Conservation (phyloP, 2,329 filamentous ascomycete genomes). For the Verticillium dahliae region DNA sequence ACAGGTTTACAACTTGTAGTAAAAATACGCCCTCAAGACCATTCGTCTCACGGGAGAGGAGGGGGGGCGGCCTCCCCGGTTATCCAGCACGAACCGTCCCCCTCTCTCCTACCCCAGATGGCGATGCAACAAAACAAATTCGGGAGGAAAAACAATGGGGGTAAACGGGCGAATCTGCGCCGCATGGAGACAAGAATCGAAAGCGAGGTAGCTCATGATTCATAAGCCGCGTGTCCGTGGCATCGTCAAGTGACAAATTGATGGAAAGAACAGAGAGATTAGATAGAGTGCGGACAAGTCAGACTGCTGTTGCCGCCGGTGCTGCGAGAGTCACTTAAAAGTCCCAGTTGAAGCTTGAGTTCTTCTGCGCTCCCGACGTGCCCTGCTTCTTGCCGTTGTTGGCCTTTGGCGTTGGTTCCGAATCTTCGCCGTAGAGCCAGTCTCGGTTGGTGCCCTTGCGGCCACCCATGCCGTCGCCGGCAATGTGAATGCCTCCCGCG, state of each 20-base stretch:
- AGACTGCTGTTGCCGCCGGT: not conserved
- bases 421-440: slow-evolving; percentile 53
- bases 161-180: slow-evolving; percentile 2
- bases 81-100: not conserved
- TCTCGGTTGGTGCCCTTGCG: slow-evolving; percentile 44
- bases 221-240: slow-evolving; percentile 24
- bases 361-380: slow-evolving; percentile 23
- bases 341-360: slow-evolving; percentile 34
- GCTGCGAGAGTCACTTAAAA: slow-evolving; percentile 23
- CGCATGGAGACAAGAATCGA: not conserved
- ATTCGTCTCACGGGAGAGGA: not conserved
- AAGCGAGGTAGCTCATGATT: slow-evolving; percentile 19
- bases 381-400: slow-evolving; percentile 27
- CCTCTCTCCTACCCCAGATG: not conserved
- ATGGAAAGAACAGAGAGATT: slow-evolving; percentile 3
- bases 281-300: slow-evolving; percentile 6
- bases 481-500: slow-evolving; percentile 35
- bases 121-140: slow-evolving; percentile 1
- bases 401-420: slow-evolving; percentile 29
- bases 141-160: slow-evolving; percentile 5
- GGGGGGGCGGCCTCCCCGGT: not conserved
- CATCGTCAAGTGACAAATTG: slow-evolving; percentile 1
- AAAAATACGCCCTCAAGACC: not conserved
- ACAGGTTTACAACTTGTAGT: not conserved
- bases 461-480: slow-evolving; percentile 62